Evolutionary conservation across 148 eudicot genomes (phyloP).

Genomic region (Mesembryanthemum crystallinum): DNA sequence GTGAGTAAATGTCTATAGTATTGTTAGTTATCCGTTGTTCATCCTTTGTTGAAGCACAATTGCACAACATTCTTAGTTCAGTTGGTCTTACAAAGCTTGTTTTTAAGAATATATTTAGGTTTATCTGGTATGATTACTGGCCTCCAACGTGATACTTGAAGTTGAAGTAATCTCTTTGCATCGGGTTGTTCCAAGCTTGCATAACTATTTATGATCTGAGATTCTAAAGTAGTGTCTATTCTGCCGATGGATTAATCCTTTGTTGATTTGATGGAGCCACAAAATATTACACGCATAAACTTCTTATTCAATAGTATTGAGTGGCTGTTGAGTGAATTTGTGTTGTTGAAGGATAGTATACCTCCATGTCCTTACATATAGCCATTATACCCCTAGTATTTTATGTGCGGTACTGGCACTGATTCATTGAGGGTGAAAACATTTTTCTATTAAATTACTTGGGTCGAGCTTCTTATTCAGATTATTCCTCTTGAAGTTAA

Average conservation of each 20-base stretch:
- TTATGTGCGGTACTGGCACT: background rate
- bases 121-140: background rate
- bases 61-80: background rate
- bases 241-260: background rate
- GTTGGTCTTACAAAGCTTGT: background rate
- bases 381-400: background rate
- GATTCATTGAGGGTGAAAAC: background rate
- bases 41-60: constrained; percentile 1
- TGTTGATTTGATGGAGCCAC: background rate
- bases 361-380: background rate
- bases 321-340: background rate
- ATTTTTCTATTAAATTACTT: background rate
- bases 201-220: background rate
- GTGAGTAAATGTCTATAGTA: constrained; percentile 45
- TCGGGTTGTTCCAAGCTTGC: background rate
- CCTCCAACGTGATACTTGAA: background rate
- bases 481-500: background rate
- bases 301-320: background rate
- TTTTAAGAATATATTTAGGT: background rate
- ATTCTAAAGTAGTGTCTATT: background rate
- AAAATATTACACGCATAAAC: background rate
- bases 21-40: constrained; percentile 1
- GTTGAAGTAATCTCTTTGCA: background rate
- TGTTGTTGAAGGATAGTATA: background rate
- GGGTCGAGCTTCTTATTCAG: background rate